These are phyloP conservation scores for Tuber melanosporum DNA, from an alignment of 495 filamentous ascomycete species.

Conservation along the genomic window DNA sequence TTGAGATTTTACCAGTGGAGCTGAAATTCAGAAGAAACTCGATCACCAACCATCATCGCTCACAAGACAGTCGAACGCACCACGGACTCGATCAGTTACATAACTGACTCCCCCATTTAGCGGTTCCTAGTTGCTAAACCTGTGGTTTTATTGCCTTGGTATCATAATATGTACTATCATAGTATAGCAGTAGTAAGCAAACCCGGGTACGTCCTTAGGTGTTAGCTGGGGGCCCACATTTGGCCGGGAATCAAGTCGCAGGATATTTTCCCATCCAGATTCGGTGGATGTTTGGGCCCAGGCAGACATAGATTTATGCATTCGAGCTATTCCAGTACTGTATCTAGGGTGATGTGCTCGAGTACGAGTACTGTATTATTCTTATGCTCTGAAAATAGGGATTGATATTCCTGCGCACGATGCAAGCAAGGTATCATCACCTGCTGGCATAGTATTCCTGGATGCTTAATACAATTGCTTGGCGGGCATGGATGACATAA, in stretches of 20 bases:
- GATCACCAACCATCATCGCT: not conserved
- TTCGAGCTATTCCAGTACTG: not conserved
- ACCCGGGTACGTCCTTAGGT: not conserved
- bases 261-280: not conserved
- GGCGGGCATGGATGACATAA: not conserved
- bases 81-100: not conserved
- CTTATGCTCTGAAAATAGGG: not conserved
- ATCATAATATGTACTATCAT: not conserved
- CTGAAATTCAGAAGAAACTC: not conserved
- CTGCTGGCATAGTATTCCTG: not conserved
- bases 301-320: not conserved
- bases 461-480: not conserved
- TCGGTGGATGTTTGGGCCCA: not conserved
- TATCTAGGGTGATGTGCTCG: not conserved
- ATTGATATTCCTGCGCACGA: not conserved
- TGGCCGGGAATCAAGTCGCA: not conserved
- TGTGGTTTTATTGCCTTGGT: not conserved
- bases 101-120: not conserved
- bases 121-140: not conserved
- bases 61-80: not conserved
- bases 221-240: not conserved
- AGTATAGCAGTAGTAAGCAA: not conserved
- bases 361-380: too few relatives aligned
- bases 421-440: not conserved
- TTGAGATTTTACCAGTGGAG: not conserved